Evolutionary conservation across 2,329 filamentous ascomycete species (phyloP), one percentile per base, ranked within the genome.

Genomic region (Triangularia setosa): DNA sequence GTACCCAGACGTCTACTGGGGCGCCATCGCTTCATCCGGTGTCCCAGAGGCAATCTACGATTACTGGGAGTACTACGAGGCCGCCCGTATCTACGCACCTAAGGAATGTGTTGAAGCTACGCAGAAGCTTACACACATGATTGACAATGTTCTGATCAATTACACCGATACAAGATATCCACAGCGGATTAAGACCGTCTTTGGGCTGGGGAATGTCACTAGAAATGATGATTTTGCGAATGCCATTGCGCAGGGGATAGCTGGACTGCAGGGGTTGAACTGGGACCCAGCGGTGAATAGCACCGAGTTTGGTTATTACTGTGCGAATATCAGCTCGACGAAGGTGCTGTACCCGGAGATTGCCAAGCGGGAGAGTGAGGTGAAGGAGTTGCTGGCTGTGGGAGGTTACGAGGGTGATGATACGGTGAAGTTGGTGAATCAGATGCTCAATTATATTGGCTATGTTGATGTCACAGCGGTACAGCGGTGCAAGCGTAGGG

Each of bases 1-100:
- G 16, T 96, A 96, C 73, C 92, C 92, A 0, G 87, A 94, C 30
- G 78, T 89, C 7, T 95, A 90, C 76, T 94, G 85, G 83, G 92
- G 85, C 7, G 85, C 89, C 4, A 94, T 96, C 58, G 89, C 90
- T 0, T 93, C 90, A 0, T 94, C 90, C 0, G 92, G 90, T 0
- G 91, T 95, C 0, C 91, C 90, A 0, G 84, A 86, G 65, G 91
- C 91, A 3, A 90, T 95, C 62, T 87, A 86, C 68, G 90, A 95
- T 70, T 94, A 88, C 76, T 94, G 90, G 83, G 73, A 84, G 70
- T 87, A 86, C 69, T 81, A 75, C 48, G 82, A 85, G 69, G 83
- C 82, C 0, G 80, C 80, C 0, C 78, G 80, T 1, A 72, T 80
- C 12, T 86, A 77, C 63, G 78, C 78, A 0, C 83, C 84, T 70